Percentiles rank a stretch among this genome's conserved stretches.
These are phyloP conservation scores for Curvularia spicifera DNA, from an alignment of 2,329 filamentous ascomycete genomes.

Conservation along the genomic window DNA sequence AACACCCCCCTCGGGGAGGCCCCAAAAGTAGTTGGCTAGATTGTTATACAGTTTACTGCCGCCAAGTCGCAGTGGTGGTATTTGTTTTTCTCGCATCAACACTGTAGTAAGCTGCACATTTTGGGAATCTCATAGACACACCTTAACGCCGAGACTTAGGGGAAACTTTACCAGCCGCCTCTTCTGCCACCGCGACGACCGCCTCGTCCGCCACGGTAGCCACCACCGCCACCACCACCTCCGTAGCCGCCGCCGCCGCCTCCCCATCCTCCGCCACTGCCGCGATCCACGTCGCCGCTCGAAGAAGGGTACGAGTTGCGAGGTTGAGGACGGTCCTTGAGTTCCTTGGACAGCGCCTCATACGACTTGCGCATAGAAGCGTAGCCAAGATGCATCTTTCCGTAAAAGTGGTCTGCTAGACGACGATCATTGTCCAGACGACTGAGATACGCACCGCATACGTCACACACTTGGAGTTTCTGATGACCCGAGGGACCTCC, in stretches of 20 bases:
- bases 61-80: constrained; percentile 21
- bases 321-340: constrained; percentile 73
- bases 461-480: constrained; percentile 98
- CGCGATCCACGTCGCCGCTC: constrained; percentile 35
- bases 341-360: constrained; percentile 83
- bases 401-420: constrained; percentile 96
- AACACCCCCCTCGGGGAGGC: constrained; percentile 5
- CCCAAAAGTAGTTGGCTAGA: constrained; percentile 18
- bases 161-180: constrained; percentile 39
- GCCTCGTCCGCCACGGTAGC: constrained; percentile 31
- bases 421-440: constrained; percentile 92
- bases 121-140: constrained; percentile 45
- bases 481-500: constrained; percentile 93
- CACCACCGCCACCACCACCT: constrained; percentile 28
- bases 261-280: constrained; percentile 35
- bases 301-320: constrained; percentile 47
- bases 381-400: constrained; percentile 98
- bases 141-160: constrained; percentile 41
- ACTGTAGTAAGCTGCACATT: constrained; percentile 43
- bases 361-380: constrained; percentile 97
- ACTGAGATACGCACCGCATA: constrained; percentile 93
- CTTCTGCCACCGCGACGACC: constrained; percentile 33
- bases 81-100: constrained; percentile 23
- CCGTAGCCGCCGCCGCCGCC: constrained; percentile 30
- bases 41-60: constrained; percentile 36